Percentiles rank a stretch among this genome's conserved stretches.
phyloP scores from a whole-genome alignment of 1,139 yeast species.

The Taphrina flavorubra region DNA sequence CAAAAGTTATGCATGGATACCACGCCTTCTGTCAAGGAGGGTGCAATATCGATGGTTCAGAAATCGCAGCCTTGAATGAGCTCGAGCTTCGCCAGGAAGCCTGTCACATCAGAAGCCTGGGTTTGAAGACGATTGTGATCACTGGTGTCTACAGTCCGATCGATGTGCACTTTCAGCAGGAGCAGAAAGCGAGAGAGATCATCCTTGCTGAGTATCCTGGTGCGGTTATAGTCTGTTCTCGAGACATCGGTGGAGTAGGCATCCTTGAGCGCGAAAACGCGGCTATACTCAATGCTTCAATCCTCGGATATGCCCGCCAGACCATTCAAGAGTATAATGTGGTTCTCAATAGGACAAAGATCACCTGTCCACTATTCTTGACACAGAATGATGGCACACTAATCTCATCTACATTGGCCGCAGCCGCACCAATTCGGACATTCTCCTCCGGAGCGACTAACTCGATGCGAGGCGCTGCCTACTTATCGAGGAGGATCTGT shows the following conservation, averaged over 20 bases:
- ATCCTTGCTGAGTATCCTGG: conserved; percentile 51
- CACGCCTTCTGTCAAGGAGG: conserved; percentile 54
- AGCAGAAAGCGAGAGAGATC: conserved; percentile 51
- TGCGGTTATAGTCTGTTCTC: conserved; percentile 53
- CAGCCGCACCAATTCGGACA: conserved; percentile 54
- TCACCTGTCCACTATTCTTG: conserved; percentile 54
- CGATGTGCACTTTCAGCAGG: conserved; percentile 50
- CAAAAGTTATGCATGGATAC: conserved; percentile 52
- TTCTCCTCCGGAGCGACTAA: conserved; percentile 59
- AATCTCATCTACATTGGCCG: conserved; percentile 53
- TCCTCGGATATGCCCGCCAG: conserved; percentile 54
- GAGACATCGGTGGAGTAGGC: conserved; percentile 55
- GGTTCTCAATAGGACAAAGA: conserved; percentile 51
- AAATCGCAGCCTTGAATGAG: conserved; percentile 52
- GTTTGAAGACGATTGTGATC: conserved; percentile 53
- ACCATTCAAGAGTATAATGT: conserved; percentile 53
- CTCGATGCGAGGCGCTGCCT: conserved; percentile 59
- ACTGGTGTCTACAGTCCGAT: conserved; percentile 56
- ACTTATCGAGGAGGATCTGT: conserved; percentile 49
- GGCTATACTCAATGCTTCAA: conserved; percentile 56
- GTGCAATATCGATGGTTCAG: conserved; percentile 54
- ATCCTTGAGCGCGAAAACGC: conserved; percentile 57
- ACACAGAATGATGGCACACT: conserved; percentile 59
- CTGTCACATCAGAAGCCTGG: conserved; percentile 49
- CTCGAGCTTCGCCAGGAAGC: conserved; percentile 51